Evolutionary conservation across 176 grass and related monocot species (phyloP).

Genomic region (Chrysopogon serrulatus): DNA sequence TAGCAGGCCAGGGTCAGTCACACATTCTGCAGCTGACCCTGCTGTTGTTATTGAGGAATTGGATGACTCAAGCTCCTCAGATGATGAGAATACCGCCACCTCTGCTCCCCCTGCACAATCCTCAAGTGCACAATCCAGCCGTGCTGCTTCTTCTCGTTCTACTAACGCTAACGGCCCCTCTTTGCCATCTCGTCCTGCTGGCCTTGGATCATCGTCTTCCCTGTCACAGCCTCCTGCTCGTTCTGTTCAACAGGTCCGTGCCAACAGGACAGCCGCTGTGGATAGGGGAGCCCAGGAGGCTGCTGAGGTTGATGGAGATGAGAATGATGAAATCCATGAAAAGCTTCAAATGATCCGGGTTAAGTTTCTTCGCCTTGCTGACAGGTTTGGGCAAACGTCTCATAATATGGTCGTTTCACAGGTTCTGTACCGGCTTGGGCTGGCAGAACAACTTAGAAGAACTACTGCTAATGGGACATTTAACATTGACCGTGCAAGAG

Average conservation of each 20-base stretch:
- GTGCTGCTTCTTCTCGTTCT: slow-evolving; percentile 8
- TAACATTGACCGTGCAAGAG: slow-evolving; percentile 65
- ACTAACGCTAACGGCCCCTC: slow-evolving; percentile 16
- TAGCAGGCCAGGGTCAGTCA: not conserved
- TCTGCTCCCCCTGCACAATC: slow-evolving; percentile 17
- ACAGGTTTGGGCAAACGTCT: slow-evolving; percentile 79
- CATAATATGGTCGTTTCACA: slow-evolving; percentile 96
- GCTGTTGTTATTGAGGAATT: slow-evolving; percentile 53
- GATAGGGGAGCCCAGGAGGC: slow-evolving; percentile 37
- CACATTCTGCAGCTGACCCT: slow-evolving; percentile 35
- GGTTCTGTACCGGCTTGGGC: slow-evolving; percentile 87
- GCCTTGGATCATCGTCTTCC: slow-evolving; percentile 67
- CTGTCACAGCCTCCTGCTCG: slow-evolving; percentile 52
- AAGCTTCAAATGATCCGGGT: slow-evolving; percentile 94
- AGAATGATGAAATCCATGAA: slow-evolving; percentile 80
- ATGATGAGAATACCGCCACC: slow-evolving; percentile 44
- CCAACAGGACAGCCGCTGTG: slow-evolving; percentile 30
- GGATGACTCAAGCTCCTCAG: slow-evolving; percentile 38
- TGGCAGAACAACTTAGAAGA: slow-evolving; percentile 91
- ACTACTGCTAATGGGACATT: slow-evolving; percentile 55
- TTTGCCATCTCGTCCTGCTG: slow-evolving; percentile 57
- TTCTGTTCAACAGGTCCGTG: slow-evolving; percentile 45
- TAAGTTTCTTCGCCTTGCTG: slow-evolving; percentile 83
- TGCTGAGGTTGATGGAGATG: slow-evolving; percentile 53
- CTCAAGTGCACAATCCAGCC: slow-evolving; percentile 2